phyloP scores from a whole-genome alignment of 805 yeast genomes.

The Saturnispora mendoncae region DNA sequence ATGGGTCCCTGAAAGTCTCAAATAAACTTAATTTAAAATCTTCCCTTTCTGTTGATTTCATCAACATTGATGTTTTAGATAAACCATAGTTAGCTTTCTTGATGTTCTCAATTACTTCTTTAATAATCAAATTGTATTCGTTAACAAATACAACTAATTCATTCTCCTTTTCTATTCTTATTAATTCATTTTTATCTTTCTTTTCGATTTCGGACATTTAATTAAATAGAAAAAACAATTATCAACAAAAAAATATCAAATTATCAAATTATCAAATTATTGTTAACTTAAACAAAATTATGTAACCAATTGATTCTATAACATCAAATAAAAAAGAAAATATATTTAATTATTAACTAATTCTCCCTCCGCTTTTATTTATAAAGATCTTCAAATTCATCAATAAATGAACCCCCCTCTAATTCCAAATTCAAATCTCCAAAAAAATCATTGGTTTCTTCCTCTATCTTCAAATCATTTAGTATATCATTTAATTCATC shows the following conservation, averaged over 20 bases:
- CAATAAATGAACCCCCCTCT: neutral
- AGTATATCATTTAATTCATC: neutral
- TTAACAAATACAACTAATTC: conserved; percentile 1
- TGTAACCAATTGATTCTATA: too few relatives aligned
- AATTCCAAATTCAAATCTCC: conserved; percentile 4
- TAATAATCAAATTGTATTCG: neutral
- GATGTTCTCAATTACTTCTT: neutral
- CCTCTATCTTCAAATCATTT: neutral
- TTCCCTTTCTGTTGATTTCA: conserved; percentile 14
- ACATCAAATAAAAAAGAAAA: too few relatives aligned
- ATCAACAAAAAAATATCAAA: too few relatives aligned
- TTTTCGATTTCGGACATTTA: neutral
- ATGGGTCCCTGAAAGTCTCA: conserved; percentile 8
- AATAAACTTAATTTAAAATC: conserved; percentile 10
- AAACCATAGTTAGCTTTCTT: neutral
- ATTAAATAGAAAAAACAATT: too few relatives aligned
- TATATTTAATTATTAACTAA: too few relatives aligned
- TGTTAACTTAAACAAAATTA: too few relatives aligned
- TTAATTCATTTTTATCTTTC: conserved; percentile 14
- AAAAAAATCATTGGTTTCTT: conserved; percentile 4
- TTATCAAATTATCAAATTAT: too few relatives aligned
- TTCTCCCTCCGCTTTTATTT: too few relatives aligned
- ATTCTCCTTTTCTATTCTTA: conserved; percentile 4
- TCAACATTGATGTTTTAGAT: conserved; percentile 2
- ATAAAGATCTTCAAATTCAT: neutral